phyloP scores from a whole-genome alignment of 208 protist species.

The Porcisia hertigi region DNA sequence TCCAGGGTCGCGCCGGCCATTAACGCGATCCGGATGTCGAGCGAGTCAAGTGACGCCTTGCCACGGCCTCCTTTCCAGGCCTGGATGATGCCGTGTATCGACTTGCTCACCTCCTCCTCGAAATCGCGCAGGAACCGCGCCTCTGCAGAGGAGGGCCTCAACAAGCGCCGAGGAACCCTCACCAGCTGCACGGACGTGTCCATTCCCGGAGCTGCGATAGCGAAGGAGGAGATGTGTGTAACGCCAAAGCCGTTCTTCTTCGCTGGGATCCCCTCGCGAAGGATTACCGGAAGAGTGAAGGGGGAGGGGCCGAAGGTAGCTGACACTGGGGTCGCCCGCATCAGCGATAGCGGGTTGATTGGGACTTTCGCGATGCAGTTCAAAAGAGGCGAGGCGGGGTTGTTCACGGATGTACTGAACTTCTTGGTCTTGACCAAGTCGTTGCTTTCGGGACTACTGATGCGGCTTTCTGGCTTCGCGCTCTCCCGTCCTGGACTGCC shows the following conservation, averaged over 20 bases:
- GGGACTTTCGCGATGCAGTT: slow-evolving; percentile 9
- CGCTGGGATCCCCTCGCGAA: slow-evolving; percentile 14
- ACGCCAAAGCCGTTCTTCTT: background rate
- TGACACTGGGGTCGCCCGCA: slow-evolving; percentile 17
- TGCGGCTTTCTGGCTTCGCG: background rate
- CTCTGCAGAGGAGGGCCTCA: slow-evolving; percentile 18
- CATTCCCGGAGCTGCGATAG: background rate
- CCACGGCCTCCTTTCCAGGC: background rate
- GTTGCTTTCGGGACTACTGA: background rate
- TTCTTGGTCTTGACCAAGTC: background rate
- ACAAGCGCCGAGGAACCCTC: slow-evolving; percentile 23
- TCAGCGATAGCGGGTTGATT: slow-evolving; percentile 10
- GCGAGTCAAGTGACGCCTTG: slow-evolving; percentile 11
- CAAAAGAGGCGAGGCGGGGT: slow-evolving; percentile 9
- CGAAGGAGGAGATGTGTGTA: background rate
- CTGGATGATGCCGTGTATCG: slow-evolving; percentile 8
- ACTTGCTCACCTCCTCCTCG: slow-evolving; percentile 33
- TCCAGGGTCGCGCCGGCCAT: slow-evolving; percentile 14
- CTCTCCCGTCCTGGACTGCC: background rate
- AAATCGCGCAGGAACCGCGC: slow-evolving; percentile 33
- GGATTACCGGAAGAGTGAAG: slow-evolving; percentile 13
- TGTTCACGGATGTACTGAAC: background rate
- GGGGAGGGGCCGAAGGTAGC: slow-evolving; percentile 4
- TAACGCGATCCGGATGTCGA: slow-evolving; percentile 14
- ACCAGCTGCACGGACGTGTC: slow-evolving; percentile 25